phyloP scores from a whole-genome alignment of 129 eudicot genomes.

The Helichrysum umbraculigerum region DNA sequence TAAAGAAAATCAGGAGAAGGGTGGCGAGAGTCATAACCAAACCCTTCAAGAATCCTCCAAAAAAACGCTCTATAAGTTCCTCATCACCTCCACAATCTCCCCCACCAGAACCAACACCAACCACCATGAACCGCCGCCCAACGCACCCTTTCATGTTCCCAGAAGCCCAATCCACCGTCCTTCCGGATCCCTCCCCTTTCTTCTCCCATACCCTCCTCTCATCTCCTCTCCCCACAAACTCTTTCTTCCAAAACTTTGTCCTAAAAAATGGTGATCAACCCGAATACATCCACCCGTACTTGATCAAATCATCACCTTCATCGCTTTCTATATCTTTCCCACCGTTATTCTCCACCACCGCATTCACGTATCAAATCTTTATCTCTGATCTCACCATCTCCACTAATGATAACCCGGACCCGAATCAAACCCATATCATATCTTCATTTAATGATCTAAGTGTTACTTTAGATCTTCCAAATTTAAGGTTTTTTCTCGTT shows the following conservation, averaged over 20 bases:
- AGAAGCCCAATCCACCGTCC: conserved; percentile 57
- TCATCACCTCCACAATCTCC: conserved; percentile 34
- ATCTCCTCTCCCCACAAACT: conserved; percentile 84
- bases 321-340: conserved; percentile 76
- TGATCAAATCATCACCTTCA: conserved; percentile 58
- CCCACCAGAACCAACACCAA: conserved; percentile 46
- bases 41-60: conserved; percentile 58
- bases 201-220: conserved; percentile 69
- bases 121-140: conserved; percentile 35
- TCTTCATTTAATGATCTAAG: conserved; percentile 73
- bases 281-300: conserved; percentile 85
- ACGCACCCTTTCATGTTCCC: conserved; percentile 68
- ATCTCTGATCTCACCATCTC: conserved; percentile 71
- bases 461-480: conserved; percentile 74
- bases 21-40: conserved; percentile 54
- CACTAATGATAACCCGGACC: conserved; percentile 38
- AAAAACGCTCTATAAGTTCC: conserved; percentile 32
- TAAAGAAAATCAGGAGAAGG: conserved; percentile 59
- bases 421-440: conserved; percentile 55
- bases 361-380: conserved; percentile 66
- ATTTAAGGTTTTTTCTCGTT: conserved; percentile 68
- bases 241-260: conserved; percentile 85
- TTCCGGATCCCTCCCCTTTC: conserved; percentile 76
- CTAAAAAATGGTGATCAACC: conserved; percentile 93
- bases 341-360: conserved; percentile 45